Percentiles rank a stretch among this genome's conserved stretches.
Conservation (phyloP, 805 yeast species). For the Metschnikowia picachoensis region DNA sequence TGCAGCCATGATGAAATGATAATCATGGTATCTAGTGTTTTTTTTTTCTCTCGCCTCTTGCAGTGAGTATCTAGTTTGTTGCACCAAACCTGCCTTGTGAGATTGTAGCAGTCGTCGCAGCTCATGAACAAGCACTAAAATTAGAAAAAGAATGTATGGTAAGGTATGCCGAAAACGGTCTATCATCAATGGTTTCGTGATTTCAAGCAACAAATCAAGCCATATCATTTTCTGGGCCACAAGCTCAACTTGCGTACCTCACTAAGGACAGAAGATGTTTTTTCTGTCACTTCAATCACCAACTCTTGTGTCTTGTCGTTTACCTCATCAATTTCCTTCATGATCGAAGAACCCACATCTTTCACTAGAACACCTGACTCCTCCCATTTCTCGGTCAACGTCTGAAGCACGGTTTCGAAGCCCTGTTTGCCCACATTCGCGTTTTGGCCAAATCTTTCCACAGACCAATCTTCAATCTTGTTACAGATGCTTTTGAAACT, state of each 20-base stretch:
- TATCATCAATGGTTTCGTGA: not conserved
- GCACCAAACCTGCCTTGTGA: too few species aligned
- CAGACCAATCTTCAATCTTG: constrained; percentile 88
- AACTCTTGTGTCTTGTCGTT: constrained; percentile 19
- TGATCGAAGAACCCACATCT: constrained; percentile 25
- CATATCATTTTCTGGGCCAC: constrained; percentile 11
- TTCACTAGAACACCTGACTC: constrained; percentile 36
- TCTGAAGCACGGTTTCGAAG: constrained; percentile 71
- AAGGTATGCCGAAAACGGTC: not conserved
- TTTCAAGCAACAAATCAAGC: too few species aligned
- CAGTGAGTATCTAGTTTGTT: too few species aligned
- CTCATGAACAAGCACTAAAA: too few species aligned
- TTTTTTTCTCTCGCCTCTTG: too few species aligned
- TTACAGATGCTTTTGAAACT: constrained; percentile 66
- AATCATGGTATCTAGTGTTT: not conserved
- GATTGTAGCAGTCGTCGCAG: too few species aligned
- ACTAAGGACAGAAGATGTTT: constrained; percentile 14
- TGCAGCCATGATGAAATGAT: constrained; percentile 2
- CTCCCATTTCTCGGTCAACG: constrained; percentile 44
- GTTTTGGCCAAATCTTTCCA: constrained; percentile 83
- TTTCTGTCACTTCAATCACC: constrained; percentile 16
- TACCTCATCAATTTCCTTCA: constrained; percentile 28
- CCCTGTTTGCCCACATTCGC: constrained; percentile 80
- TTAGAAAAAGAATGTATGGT: not conserved
- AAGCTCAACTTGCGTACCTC: constrained; percentile 20